Conservation (phyloP, 805 yeast genomes). For the Wilhelminamyces savonicus region DNA sequence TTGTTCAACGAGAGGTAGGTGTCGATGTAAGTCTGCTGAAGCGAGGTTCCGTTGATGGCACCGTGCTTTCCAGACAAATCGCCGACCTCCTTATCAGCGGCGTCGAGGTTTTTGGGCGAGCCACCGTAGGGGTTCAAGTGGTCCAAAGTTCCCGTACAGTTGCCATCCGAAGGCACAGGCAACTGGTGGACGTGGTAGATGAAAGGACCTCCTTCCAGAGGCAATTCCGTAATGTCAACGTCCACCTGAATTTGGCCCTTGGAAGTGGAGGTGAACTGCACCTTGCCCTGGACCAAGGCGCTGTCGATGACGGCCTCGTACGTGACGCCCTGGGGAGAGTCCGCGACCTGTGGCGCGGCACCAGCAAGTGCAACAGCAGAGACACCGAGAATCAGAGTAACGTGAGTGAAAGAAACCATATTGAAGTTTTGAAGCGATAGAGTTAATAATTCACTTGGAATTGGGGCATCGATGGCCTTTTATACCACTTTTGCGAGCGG, state of each 20-base stretch:
- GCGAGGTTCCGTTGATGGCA: slow-evolving; percentile 19
- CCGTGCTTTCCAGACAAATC: slow-evolving; percentile 39
- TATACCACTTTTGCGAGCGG: too few species aligned
- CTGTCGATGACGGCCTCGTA: slow-evolving; percentile 10
- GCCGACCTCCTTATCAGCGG: slow-evolving; percentile 25
- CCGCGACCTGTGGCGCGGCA: slow-evolving; percentile 20
- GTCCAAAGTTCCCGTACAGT: slow-evolving; percentile 24
- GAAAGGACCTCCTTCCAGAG: slow-evolving; percentile 32
- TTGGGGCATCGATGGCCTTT: too few species aligned
- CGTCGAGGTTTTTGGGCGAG: slow-evolving; percentile 1
- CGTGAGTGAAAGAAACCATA: slow-evolving; percentile 6
- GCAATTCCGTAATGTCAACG: slow-evolving; percentile 28
- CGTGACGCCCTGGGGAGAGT: slow-evolving; percentile 18
- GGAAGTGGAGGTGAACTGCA: slow-evolving; percentile 20
- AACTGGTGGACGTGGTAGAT: slow-evolving; percentile 32
- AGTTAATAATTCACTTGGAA: too few species aligned
- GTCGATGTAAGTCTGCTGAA: slow-evolving; percentile 19
- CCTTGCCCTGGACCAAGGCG: slow-evolving; percentile 19
- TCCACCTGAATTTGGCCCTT: slow-evolving; percentile 28
- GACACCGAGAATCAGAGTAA: slow-evolving; percentile 4
- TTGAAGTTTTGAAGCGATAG: too few species aligned
- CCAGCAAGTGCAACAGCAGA: slow-evolving; percentile 7
- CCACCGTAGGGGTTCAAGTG: slow-evolving; percentile 38
- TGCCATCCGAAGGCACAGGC: slow-evolving; percentile 31
- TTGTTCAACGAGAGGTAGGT: slow-evolving; percentile 27